Percentiles rank a stretch among this genome's conserved stretches.
These are phyloP conservation scores for Venturia asperata DNA, from an alignment of 2,329 filamentous ascomycete species.

Conservation along the genomic window DNA sequence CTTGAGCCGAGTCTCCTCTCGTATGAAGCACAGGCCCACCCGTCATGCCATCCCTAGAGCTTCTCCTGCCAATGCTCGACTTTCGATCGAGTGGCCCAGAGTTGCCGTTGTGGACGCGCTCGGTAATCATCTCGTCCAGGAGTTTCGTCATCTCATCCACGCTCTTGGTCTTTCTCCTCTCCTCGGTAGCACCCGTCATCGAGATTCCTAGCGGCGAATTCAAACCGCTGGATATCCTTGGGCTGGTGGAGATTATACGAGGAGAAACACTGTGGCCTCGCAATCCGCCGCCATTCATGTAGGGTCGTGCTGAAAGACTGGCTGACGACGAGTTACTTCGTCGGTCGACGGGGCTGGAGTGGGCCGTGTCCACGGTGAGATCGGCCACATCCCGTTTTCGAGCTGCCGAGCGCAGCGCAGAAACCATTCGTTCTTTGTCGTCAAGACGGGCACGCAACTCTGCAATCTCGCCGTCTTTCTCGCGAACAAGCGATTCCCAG, in stretches of 20 bases:
- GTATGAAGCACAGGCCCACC: not conserved
- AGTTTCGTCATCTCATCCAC: slow-evolving; percentile 91
- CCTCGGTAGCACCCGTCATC: not conserved
- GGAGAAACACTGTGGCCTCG: slow-evolving; percentile 4
- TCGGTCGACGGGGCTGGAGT: slow-evolving; percentile 3
- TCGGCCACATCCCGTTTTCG: slow-evolving; percentile 80
- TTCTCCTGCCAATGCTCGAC: not conserved
- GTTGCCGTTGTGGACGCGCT: slow-evolving; percentile 31
- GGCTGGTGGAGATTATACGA: not conserved
- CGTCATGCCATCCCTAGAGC: not conserved
- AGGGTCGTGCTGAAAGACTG: slow-evolving; percentile 8
- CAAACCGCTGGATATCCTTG: not conserved
- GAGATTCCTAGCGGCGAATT: not conserved
- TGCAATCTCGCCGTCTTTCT: slow-evolving; percentile 88
- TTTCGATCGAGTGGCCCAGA: not conserved
- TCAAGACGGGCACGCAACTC: slow-evolving; percentile 84
- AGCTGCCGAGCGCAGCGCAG: slow-evolving; percentile 75
- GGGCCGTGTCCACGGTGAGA: slow-evolving; percentile 32
- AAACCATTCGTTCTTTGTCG: slow-evolving; percentile 91
- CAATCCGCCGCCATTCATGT: not conserved
- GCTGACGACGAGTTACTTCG: slow-evolving; percentile 12
- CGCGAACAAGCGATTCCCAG: slow-evolving; percentile 63
- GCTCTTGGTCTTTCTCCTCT: slow-evolving; percentile 54
- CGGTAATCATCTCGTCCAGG: slow-evolving; percentile 93
- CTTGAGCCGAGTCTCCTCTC: not conserved